phyloP scores from a whole-genome alignment of 441 rosid genomes.

The Adansonia rubrostipa region DNA sequence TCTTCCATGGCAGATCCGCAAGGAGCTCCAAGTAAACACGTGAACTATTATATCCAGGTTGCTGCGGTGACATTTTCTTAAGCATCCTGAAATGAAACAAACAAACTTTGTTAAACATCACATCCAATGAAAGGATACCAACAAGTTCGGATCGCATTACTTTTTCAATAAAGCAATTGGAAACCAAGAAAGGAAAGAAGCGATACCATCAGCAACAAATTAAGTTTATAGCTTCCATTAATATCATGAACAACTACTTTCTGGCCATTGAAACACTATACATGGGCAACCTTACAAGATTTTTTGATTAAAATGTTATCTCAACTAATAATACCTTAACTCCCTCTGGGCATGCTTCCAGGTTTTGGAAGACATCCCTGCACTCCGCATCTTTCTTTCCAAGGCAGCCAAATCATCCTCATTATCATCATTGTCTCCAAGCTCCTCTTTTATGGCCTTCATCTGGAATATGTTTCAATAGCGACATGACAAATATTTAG shows the following conservation, averaged over 20 bases:
- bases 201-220: background rate
- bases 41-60: conserved; percentile 99
- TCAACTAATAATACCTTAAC: conserved; percentile 62
- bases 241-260: background rate
- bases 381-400: conserved; percentile 94
- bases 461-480: conserved; percentile 56
- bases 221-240: background rate
- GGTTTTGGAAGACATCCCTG: conserved; percentile 89
- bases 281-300: background rate
- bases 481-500: conserved; percentile 20
- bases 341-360: conserved; percentile 99
- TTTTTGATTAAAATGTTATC: background rate
- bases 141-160: background rate
- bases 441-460: conserved; percentile 99
- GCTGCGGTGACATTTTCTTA: conserved; percentile 99
- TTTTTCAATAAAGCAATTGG: background rate
- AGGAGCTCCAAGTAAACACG: conserved; percentile 94
- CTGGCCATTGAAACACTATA: background rate
- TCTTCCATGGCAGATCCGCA: conserved; percentile 98
- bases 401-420: conserved; percentile 96
- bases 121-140: background rate
- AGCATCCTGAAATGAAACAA: conserved; percentile 69
- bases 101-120: conserved; percentile 11
- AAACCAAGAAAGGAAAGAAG: conserved; percentile 13
- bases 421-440: conserved; percentile 97